Percentiles rank a stretch among this genome's conserved stretches.
phyloP scores from a whole-genome alignment of 345 rosid species.

The Pelargonium nanum region DNA sequence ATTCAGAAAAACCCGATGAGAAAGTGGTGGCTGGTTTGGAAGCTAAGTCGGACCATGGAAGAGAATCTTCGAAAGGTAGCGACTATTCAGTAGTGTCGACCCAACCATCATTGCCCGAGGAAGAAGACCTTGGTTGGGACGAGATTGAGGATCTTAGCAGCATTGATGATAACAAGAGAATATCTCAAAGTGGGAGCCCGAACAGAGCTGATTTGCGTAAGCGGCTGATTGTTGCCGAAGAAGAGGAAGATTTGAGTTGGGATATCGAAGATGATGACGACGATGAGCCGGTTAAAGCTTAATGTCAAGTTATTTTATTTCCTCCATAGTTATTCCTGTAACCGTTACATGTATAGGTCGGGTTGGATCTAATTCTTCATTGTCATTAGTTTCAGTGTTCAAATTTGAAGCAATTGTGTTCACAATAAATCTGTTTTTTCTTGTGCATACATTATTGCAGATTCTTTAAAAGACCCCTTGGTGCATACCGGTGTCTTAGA shows the following conservation, averaged over 20 bases:
- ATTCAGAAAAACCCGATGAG: constrained; percentile 5
- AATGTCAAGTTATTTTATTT: no score
- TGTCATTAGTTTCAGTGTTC: no score
- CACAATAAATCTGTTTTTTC: no score
- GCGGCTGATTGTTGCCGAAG: constrained; percentile 37
- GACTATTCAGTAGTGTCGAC: constrained; percentile 59
- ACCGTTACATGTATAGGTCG: no score
- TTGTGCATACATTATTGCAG: no score
- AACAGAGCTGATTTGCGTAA: constrained; percentile 38
- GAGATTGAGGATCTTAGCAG: constrained; percentile 54
- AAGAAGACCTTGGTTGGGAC: constrained; percentile 77
- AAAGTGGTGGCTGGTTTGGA: constrained; percentile 12
- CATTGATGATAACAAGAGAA: constrained; percentile 30
- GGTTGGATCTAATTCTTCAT: no score
- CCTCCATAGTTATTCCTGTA: no score
- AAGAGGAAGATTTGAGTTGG: constrained; percentile 74
- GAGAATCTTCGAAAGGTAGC: constrained; percentile 46
- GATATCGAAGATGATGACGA: constrained; percentile 64
- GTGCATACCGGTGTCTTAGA: no score
- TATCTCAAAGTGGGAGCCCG: constrained; percentile 7
- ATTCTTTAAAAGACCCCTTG: no score
- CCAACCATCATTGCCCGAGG: constrained; percentile 41
- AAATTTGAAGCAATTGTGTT: no score
- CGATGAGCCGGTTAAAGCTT: background rate
- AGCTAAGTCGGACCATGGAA: constrained; percentile 24